Evolutionary conservation across 495 filamentous ascomycete genomes (phyloP).

Genomic region (Patellaria atrata): DNA sequence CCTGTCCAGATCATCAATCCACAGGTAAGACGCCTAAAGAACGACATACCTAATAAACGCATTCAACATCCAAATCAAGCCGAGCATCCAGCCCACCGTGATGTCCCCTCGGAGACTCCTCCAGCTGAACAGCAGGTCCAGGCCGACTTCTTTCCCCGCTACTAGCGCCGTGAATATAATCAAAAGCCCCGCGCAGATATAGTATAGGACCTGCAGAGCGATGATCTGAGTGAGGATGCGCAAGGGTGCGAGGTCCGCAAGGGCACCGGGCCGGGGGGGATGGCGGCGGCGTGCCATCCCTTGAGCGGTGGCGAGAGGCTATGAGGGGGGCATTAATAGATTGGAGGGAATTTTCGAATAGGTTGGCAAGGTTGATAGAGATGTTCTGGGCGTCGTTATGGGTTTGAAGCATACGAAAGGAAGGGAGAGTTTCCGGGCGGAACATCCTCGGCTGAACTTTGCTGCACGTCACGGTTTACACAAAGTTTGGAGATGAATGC

Average conservation of each 20-base stretch:
- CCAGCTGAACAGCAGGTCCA: conserved; percentile 69
- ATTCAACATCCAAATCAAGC: conserved; percentile 73
- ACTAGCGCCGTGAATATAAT: conserved; percentile 83
- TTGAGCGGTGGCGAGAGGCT: background rate
- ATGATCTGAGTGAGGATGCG: conserved; percentile 79
- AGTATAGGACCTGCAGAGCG: conserved; percentile 73
- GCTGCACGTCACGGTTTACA: no score
- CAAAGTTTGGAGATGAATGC: no score
- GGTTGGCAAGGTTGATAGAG: no score
- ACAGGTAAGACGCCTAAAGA: no score
- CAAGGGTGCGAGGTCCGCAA: conserved; percentile 67
- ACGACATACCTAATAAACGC: conserved; percentile 55
- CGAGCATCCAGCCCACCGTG: conserved; percentile 81
- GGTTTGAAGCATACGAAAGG: no score
- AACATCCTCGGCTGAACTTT: no score
- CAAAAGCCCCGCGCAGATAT: conserved; percentile 55
- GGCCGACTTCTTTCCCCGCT: conserved; percentile 53
- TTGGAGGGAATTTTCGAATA: no score
- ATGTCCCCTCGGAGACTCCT: conserved; percentile 73
- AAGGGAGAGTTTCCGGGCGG: no score
- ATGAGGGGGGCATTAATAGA: conserved; percentile 12
- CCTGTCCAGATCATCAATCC: background rate
- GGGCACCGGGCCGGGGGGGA: conserved; percentile 62
- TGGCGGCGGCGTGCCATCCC: conserved; percentile 62
- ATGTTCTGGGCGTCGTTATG: no score